Evolutionary conservation across 495 filamentous ascomycete species (phyloP).

Genomic region (Cryomyces antarcticus): DNA sequence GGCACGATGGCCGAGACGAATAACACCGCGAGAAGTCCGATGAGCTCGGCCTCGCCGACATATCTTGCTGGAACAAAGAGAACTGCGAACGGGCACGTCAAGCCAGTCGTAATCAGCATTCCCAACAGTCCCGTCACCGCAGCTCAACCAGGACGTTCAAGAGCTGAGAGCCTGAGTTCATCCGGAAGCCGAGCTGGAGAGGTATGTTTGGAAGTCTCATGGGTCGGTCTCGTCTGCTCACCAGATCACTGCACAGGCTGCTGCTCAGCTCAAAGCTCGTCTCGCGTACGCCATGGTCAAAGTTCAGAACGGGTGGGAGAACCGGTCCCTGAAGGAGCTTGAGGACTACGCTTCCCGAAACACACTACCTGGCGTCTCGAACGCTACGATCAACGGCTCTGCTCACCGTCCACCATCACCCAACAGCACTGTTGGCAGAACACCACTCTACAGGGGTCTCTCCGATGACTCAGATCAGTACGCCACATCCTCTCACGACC

Average conservation of each 20-base stretch:
- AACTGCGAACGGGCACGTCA: conserved; percentile 11
- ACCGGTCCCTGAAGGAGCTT: conserved; percentile 44
- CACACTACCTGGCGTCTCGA: background rate
- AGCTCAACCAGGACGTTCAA: background rate
- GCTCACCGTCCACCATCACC: background rate
- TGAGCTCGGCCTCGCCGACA: conserved; percentile 3
- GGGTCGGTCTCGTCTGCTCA: background rate
- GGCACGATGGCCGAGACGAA: background rate
- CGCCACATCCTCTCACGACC: background rate
- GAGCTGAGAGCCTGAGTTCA: conserved; percentile 3
- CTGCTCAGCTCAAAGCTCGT: conserved; percentile 54
- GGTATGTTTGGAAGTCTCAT: background rate
- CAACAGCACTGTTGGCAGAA: background rate
- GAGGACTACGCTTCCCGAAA: conserved; percentile 29
- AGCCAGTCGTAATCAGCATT: conserved; percentile 6
- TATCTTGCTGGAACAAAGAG: conserved; percentile 9
- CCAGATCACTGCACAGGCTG: conserved; percentile 30
- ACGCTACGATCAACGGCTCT: background rate
- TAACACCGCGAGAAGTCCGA: conserved; percentile 4
- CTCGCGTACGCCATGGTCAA: conserved; percentile 81
- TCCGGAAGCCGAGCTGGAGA: conserved; percentile 5
- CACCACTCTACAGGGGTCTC: background rate
- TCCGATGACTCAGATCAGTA: conserved; percentile 10
- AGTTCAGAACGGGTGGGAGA: conserved; percentile 69
- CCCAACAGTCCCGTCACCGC: conserved; percentile 1